Conservation (phyloP, 495 filamentous ascomycete species). For the Aspergillus ellipticus region DNA sequence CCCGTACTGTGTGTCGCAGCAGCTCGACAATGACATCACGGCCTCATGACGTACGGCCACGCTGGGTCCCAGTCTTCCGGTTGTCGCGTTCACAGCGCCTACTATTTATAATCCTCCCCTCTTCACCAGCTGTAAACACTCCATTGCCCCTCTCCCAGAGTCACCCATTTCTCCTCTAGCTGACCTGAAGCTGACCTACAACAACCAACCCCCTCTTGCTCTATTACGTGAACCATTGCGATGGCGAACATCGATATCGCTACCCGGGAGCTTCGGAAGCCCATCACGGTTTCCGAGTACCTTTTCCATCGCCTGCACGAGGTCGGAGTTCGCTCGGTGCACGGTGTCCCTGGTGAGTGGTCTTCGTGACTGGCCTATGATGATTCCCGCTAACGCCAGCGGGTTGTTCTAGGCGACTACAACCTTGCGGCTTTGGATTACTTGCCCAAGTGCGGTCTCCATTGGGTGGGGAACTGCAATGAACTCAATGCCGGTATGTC, state of each 20-base stretch:
- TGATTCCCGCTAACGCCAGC: neutral
- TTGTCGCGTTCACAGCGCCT: neutral
- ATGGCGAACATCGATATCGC: slow-evolving; percentile 50
- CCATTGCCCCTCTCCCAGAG: neutral
- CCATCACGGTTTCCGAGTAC: slow-evolving; percentile 58
- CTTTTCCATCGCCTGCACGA: slow-evolving; percentile 61
- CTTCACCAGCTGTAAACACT: neutral
- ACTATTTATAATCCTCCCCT: slow-evolving; percentile 7
- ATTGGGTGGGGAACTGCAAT: slow-evolving; percentile 69
- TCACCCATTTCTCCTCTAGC: neutral
- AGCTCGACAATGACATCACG: slow-evolving; percentile 36
- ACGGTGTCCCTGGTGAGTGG: slow-evolving; percentile 60
- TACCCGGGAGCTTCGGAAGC: slow-evolving; percentile 50
- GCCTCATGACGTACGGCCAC: slow-evolving; percentile 27
- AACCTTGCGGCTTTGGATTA: slow-evolving; percentile 60
- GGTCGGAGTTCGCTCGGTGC: slow-evolving; percentile 57
- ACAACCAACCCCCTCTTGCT: neutral
- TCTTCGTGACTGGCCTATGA: neutral
- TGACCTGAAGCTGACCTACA: neutral
- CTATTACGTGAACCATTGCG: slow-evolving; percentile 11
- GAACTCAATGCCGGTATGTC: slow-evolving; percentile 61
- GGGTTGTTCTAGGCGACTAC: slow-evolving; percentile 32
- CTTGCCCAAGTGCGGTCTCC: slow-evolving; percentile 51
- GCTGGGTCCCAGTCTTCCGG: neutral
- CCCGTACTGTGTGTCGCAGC: neutral